phyloP scores from a whole-genome alignment of 1,284 basidiomycete genomes.

The Apiotrichum domesticum region DNA sequence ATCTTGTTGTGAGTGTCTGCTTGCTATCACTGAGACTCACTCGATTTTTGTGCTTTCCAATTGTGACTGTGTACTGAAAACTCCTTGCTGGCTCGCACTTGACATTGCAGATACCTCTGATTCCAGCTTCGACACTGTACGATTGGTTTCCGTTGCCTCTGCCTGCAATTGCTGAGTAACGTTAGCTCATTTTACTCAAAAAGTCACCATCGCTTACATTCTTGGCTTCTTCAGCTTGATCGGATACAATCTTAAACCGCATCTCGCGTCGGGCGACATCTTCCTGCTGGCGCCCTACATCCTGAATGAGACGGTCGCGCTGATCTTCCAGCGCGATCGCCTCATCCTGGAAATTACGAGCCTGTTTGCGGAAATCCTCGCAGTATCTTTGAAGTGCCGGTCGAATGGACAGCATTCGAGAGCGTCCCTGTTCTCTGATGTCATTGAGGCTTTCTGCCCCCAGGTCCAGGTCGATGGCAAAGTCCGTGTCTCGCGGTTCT shows the following conservation, averaged over 20 bases:
- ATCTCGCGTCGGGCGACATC: constrained; percentile 62
- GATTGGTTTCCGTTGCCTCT: constrained; percentile 30
- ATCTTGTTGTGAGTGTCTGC: constrained; percentile 18
- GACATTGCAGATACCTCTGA: constrained; percentile 34
- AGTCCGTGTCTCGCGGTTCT: constrained; percentile 50
- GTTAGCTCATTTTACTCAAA: constrained; percentile 12
- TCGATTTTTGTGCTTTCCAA: constrained; percentile 36
- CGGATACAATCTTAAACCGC: constrained; percentile 43
- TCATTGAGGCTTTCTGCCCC: constrained; percentile 61
- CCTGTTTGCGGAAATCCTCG: constrained; percentile 61
- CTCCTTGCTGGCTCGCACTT: constrained; percentile 33
- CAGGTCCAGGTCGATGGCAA: constrained; percentile 67
- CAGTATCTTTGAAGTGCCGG: constrained; percentile 64
- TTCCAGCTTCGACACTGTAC: constrained; percentile 32
- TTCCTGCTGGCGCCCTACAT: constrained; percentile 51
- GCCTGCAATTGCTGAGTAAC: constrained; percentile 28
- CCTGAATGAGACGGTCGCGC: constrained; percentile 57
- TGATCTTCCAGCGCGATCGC: constrained; percentile 70
- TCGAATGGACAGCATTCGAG: constrained; percentile 62
- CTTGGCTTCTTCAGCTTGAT: constrained; percentile 70
- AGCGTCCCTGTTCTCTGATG: constrained; percentile 57
- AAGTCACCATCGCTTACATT: constrained; percentile 51
- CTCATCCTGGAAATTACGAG: constrained; percentile 63
- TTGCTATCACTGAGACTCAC: constrained; percentile 22
- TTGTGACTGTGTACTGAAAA: constrained; percentile 32